Conservation (phyloP, 1,139 yeast genomes). For the Magnusiomyces tetraspermus region DNA sequence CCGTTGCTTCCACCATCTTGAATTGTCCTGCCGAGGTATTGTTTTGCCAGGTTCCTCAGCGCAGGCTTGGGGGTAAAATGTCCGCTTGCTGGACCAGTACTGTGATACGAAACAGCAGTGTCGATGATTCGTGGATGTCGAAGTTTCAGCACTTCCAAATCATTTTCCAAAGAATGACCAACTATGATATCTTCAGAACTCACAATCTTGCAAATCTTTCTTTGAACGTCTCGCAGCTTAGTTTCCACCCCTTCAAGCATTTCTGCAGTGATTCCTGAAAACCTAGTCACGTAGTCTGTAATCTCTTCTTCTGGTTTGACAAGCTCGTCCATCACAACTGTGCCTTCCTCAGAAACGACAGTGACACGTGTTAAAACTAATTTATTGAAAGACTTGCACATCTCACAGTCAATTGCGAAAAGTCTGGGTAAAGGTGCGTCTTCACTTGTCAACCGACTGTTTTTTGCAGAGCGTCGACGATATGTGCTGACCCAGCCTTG, state of each 20-base stretch:
- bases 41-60: slow-evolving; percentile 54
- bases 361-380: slow-evolving; percentile 72
- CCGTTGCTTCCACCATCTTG: slow-evolving; percentile 52
- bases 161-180: slow-evolving; percentile 93
- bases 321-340: slow-evolving; percentile 55
- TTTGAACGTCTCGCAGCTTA: slow-evolving; percentile 58
- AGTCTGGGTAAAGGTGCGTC: slow-evolving; percentile 36
- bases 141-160: slow-evolving; percentile 69
- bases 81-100: slow-evolving; percentile 46
- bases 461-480: slow-evolving; percentile 28
- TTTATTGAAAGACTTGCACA: slow-evolving; percentile 59
- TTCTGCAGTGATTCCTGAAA: slow-evolving; percentile 79
- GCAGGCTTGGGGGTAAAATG: slow-evolving; percentile 54
- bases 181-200: slow-evolving; percentile 58
- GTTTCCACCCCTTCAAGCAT: slow-evolving; percentile 53
- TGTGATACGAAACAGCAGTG: slow-evolving; percentile 76
- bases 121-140: slow-evolving; percentile 69
- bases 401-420: slow-evolving; percentile 87
- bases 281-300: slow-evolving; percentile 68
- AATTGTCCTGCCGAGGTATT: slow-evolving; percentile 47
- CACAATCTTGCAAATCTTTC: slow-evolving; percentile 44
- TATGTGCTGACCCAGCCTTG: slow-evolving; percentile 53
- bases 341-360: slow-evolving; percentile 47
- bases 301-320: slow-evolving; percentile 72
- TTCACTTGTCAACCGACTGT: not conserved